These are phyloP conservation scores for Penicillium hordei DNA, from an alignment of 2,329 filamentous ascomycete genomes.

Conservation along the genomic window DNA sequence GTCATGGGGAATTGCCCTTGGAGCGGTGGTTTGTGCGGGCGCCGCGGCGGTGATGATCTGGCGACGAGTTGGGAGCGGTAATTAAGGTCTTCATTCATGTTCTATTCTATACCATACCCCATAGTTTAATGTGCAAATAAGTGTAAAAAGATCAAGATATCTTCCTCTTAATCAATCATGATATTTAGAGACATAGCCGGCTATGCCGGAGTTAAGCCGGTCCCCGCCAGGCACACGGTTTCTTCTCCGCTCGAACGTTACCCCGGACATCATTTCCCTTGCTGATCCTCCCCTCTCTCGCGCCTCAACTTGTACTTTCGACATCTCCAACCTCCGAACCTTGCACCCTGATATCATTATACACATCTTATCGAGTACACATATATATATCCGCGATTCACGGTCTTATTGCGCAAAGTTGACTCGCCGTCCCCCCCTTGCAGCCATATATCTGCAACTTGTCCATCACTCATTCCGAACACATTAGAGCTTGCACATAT, in stretches of 20 bases:
- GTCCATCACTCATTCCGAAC: not conserved
- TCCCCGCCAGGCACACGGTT: slow-evolving; percentile 20
- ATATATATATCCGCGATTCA: not conserved
- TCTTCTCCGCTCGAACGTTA: slow-evolving; percentile 21
- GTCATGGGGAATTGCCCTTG: slow-evolving; percentile 79
- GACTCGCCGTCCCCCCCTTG: not conserved
- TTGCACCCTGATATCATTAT: not conserved
- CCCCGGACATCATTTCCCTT: slow-evolving; percentile 20
- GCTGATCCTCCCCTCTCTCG: slow-evolving; percentile 13
- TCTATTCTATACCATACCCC: slow-evolving; percentile 21
- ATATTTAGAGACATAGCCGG: slow-evolving; percentile 1
- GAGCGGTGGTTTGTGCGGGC: slow-evolving; percentile 63
- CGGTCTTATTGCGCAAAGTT: not conserved
- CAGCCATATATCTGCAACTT: not conserved
- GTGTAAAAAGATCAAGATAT: not conserved
- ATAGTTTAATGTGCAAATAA: slow-evolving; percentile 1
- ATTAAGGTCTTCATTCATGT: slow-evolving; percentile 24
- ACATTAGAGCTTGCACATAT: not conserved
- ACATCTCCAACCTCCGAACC: not conserved
- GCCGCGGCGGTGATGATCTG: slow-evolving; percentile 62
- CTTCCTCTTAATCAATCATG: not conserved
- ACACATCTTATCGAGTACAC: not conserved
- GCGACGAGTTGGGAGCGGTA: slow-evolving; percentile 49
- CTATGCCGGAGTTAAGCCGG: slow-evolving; percentile 18
- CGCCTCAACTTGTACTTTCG: not conserved